Conservation (phyloP, 345 rosid species). For the Pugionium cornutum region DNA sequence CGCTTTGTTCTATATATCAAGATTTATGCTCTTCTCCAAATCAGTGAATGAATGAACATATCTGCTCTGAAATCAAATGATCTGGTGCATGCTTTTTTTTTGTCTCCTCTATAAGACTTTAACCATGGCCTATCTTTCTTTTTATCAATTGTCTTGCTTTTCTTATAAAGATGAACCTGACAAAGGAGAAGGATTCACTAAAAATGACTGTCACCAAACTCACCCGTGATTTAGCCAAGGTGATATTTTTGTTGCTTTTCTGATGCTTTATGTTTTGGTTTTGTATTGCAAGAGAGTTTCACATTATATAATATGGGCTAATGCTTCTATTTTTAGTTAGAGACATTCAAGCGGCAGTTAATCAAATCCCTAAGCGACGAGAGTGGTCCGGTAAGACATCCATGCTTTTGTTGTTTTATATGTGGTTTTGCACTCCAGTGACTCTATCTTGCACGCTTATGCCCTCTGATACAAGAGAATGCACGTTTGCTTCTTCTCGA, state of each 20-base stretch:
- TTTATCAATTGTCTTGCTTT: not conserved
- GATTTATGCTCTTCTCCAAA: not conserved
- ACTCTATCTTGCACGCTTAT: constrained; percentile 8
- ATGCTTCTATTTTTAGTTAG: constrained; percentile 50
- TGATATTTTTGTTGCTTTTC: constrained; percentile 31
- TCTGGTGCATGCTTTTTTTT: not conserved
- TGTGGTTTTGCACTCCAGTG: too few species aligned
- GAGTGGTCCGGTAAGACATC: constrained; percentile 59
- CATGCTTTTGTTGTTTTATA: constrained; percentile 3
- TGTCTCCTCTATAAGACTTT: constrained; percentile 11
- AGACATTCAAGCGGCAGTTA: constrained; percentile 89
- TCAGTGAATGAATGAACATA: not conserved
- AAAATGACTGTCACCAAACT: constrained; percentile 70
- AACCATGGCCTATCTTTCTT: not conserved
- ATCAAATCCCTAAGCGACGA: constrained; percentile 88
- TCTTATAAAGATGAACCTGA: constrained; percentile 56
- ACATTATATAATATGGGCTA: not conserved
- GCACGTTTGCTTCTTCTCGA: constrained; percentile 13
- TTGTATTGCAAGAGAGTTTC: not conserved
- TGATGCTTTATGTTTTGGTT: constrained; percentile 16
- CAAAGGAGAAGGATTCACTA: constrained; percentile 72
- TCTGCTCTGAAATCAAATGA: not conserved
- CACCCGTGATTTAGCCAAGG: constrained; percentile 86
- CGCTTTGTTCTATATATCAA: not conserved
- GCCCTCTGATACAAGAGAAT: constrained; percentile 13